Conservation (phyloP, 208 protist species). For the Trypanosoma melophagium region DNA sequence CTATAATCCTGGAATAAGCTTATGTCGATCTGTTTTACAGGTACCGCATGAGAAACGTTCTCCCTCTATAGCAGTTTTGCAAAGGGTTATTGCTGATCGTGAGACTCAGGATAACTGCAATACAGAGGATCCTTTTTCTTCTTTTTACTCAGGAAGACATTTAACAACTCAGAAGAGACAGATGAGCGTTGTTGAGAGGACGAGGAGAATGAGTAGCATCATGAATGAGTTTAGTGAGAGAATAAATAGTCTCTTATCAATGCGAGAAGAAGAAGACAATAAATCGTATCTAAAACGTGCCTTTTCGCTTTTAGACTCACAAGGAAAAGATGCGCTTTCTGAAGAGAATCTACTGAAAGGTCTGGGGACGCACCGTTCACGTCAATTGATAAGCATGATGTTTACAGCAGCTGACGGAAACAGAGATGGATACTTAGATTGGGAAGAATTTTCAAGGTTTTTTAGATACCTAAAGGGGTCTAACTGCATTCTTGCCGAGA, state of each 20-base stretch:
- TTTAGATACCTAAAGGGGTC: slow-evolving; percentile 6
- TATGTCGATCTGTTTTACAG: neutral
- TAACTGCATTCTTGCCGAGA: slow-evolving; percentile 17
- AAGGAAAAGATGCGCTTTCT: slow-evolving; percentile 18
- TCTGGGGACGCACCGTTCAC: neutral
- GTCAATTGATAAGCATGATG: slow-evolving; percentile 5
- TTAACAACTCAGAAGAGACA: neutral
- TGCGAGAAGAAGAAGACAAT: slow-evolving; percentile 16
- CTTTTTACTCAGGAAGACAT: neutral
- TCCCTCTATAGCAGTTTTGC: slow-evolving; percentile 31
- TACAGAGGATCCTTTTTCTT: neutral
- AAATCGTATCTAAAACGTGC: slow-evolving; percentile 26
- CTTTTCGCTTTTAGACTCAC: slow-evolving; percentile 28
- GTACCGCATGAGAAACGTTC: slow-evolving; percentile 24
- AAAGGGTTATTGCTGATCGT: slow-evolving; percentile 38
- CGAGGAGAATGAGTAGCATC: slow-evolving; percentile 32
- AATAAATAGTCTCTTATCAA: slow-evolving; percentile 24
- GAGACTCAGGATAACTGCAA: neutral
- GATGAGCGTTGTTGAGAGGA: slow-evolving; percentile 29
- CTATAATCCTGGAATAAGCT: slow-evolving; percentile 19
- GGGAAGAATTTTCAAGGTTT: slow-evolving; percentile 37
- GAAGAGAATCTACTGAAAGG: slow-evolving; percentile 14
- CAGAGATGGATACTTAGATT: slow-evolving; percentile 35
- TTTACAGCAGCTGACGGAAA: slow-evolving; percentile 23
- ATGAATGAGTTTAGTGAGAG: slow-evolving; percentile 37